Evolutionary conservation across 2,329 filamentous ascomycete species (phyloP).

Genomic region (Beauveria scarabaeidicola): DNA sequence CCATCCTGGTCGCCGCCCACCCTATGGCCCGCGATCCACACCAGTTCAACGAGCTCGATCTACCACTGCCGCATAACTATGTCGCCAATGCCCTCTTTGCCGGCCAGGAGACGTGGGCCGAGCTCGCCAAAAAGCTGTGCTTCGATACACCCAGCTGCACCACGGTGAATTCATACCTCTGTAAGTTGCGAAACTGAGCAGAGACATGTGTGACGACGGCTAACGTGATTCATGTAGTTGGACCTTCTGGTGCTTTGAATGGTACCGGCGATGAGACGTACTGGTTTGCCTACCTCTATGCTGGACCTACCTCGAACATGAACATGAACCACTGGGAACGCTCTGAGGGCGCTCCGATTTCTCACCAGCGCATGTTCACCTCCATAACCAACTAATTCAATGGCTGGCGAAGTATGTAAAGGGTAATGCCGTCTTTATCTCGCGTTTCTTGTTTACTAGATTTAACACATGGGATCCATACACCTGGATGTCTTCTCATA

Average conservation of each 20-base stretch:
- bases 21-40: not conserved
- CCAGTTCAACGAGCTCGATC: not conserved
- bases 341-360: not conserved
- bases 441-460: no score
- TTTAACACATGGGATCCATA: no score
- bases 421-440: no score
- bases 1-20: not conserved
- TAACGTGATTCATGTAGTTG: not conserved
- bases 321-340: not conserved
- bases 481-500: no score
- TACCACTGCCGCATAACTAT: constrained; percentile 1
- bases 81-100: not conserved
- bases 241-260: not conserved
- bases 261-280: not conserved
- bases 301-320: not conserved
- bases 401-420: no score
- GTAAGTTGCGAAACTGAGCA: not conserved
- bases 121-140: not conserved
- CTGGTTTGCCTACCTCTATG: not conserved
- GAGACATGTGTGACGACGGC: not conserved
- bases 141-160: not conserved
- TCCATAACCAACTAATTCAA: constrained; percentile 18
- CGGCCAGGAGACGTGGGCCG: not conserved
- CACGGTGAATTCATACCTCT: constrained; percentile 1
- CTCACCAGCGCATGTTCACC: constrained; percentile 4